Evolutionary conservation across 2,329 filamentous ascomycete species (phyloP).

Genomic region (Aspergillus thermomutatus): DNA sequence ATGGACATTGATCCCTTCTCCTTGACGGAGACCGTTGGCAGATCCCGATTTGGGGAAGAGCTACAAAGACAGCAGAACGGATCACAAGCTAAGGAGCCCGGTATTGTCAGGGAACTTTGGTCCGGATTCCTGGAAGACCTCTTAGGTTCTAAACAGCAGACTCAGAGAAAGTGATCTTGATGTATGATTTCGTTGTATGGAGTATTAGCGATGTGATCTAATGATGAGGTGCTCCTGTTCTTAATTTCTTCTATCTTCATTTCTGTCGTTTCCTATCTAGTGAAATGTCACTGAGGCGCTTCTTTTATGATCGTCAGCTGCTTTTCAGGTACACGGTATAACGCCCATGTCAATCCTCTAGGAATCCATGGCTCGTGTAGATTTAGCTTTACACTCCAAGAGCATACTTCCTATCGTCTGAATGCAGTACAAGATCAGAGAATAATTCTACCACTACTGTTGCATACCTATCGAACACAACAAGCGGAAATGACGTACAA

Average conservation of each 20-base stretch:
- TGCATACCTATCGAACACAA: not conserved
- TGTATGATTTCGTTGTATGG: not conserved
- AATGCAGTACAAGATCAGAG: not conserved
- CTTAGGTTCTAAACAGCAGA: slow-evolving; percentile 31
- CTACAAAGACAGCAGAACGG: slow-evolving; percentile 35
- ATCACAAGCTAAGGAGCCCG: slow-evolving; percentile 20
- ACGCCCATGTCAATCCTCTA: not conserved
- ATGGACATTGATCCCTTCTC: slow-evolving; percentile 56
- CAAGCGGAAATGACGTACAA: not conserved
- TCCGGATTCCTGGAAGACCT: slow-evolving; percentile 37
- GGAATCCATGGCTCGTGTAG: not conserved
- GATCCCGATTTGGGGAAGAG: slow-evolving; percentile 36
- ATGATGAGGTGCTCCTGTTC: not conserved
- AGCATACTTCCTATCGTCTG: not conserved
- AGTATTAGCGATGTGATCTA: slow-evolving; percentile 10
- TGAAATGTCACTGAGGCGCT: not conserved
- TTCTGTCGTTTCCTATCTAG: not conserved
- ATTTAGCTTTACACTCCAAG: not conserved
- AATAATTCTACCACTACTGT: not conserved
- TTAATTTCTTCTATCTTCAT: not conserved
- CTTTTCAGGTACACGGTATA: no score
- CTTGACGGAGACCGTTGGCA: slow-evolving; percentile 50
- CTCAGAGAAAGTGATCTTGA: slow-evolving; percentile 17
- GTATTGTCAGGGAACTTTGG: slow-evolving; percentile 35
- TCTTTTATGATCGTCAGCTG: no score